These are phyloP conservation scores for Phoenix dactylifera DNA, from an alignment of 176 grass and related monocot genomes.

Conservation along the genomic window DNA sequence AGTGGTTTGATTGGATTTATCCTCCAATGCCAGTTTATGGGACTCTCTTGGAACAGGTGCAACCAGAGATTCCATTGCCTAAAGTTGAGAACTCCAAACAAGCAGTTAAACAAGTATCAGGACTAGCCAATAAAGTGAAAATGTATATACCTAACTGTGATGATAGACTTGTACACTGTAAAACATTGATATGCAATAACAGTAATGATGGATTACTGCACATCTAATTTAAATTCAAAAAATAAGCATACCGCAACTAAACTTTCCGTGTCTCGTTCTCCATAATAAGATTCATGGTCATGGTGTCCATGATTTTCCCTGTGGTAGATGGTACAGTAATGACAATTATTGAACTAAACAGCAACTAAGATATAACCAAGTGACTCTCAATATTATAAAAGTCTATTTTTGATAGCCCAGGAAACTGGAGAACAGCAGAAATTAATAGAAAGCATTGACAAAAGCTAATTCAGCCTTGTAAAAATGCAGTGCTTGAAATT, in stretches of 20 bases:
- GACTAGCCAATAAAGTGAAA: too few relatives aligned
- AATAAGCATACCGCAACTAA: conserved; percentile 78
- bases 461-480: too few relatives aligned
- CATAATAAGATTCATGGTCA: conserved; percentile 99
- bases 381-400: neutral
- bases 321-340: conserved; percentile 15
- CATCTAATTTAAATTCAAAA: neutral
- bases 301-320: conserved; percentile 93
- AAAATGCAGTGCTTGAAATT: too few relatives aligned
- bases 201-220: too few relatives aligned
- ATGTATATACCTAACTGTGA: too few relatives aligned
- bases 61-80: conserved; percentile 95
- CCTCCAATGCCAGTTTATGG: conserved; percentile 59
- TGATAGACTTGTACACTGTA: too few relatives aligned
- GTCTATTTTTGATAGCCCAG: neutral
- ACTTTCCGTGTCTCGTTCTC: conserved; percentile 96
- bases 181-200: too few relatives aligned
- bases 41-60: conserved; percentile 66
- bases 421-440: too few relatives aligned
- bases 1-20: conserved; percentile 62
- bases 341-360: conserved; percentile 20
- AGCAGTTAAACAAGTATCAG: conserved; percentile 18
- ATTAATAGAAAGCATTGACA: too few relatives aligned
- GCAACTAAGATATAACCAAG: neutral
- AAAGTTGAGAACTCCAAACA: conserved; percentile 5